A percentile compares a stretch with the other conserved stretches of the same genome.
phyloP scores from a whole-genome alignment of 176 grass and related monocot species.

The Ensete glaucum region DNA sequence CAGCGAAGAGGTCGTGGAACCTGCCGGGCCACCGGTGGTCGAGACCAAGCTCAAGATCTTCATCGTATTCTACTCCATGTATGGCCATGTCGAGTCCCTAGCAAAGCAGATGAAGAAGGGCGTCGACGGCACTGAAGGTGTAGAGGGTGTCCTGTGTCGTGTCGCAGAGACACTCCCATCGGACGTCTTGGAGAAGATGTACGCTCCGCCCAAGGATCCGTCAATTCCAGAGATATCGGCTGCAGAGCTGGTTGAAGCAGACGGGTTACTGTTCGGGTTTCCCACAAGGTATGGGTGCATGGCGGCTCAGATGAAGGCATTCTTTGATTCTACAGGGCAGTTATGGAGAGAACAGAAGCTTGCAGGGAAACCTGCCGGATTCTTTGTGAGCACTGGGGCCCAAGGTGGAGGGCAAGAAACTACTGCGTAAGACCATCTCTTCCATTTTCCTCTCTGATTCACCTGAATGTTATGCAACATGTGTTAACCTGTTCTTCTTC shows the following conservation, averaged over 20 bases:
- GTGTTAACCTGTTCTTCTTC: not conserved
- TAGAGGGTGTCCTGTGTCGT: not conserved
- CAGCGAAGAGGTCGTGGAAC: not conserved
- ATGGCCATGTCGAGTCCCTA: not conserved
- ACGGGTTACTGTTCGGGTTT: not conserved
- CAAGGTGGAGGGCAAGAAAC: conserved; percentile 2
- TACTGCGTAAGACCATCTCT: not conserved
- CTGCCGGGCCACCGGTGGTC: not conserved
- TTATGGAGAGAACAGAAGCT: not conserved
- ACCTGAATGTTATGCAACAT: not conserved
- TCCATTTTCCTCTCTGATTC: not conserved
- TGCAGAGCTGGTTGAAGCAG: not conserved
- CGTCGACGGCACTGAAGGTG: not conserved
- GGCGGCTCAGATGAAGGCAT: not conserved
- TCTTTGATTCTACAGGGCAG: conserved; percentile 1
- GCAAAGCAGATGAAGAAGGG: not conserved
- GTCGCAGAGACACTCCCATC: not conserved
- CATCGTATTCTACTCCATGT: conserved; percentile 8
- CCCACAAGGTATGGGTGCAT: conserved; percentile 1
- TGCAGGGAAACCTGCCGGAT: not conserved
- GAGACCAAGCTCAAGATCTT: not conserved
- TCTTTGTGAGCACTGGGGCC: conserved; percentile 3
- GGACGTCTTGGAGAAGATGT: not conserved
- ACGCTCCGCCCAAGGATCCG: not conserved
- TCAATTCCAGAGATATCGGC: not conserved